Base-by-base conservation (phyloP, 768 basidiomycete species). In the Trametes coccinea region DNA sequence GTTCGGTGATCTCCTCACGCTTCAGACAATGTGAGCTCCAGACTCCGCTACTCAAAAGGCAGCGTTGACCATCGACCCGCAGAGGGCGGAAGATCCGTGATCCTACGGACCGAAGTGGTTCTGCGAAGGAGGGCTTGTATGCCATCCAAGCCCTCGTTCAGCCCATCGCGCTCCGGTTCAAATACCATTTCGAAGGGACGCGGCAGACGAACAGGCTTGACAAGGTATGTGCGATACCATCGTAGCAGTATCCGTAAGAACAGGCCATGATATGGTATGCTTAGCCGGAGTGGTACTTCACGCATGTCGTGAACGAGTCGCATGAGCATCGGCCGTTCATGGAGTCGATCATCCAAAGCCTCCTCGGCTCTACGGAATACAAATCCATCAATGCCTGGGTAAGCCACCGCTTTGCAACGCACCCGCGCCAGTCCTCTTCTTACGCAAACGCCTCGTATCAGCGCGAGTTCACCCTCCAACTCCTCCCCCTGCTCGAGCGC, bases 241-340 rank as follows among this genome's bases (percentile, higher is more conserved):
- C n/a, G n/a, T n/a, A n/a, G n/a, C n/a, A n/a, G n/a, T n/a, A n/a
- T n/a, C n/a, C n/a, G n/a, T n/a, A n/a, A n/a, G n/a, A n/a, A n/a
- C n/a, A n/a, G n/a, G n/a, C n/a, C n/a, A n/a, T n/a, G n/a, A n/a
- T n/a, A n/a, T n/a, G n/a, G n/a, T n/a, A n/a, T n/a, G n/a, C n/a
- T n/a, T n/a, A 96, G 93, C 96, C 97, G 1, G 97, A 98, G 73
- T 98, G 95, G 93, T 98, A 93, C 69, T 92, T 98, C 71, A 89
- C 93, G 2, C 92, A 98, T 72, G 79, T 98, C 27, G 80, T 92
- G 50, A 95, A 98, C 70, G 84, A 90, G 60, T 82, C 85, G 11
- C 92, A 94, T 66, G 92, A 96, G 59, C 95, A 98, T 62, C 81
- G 84, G 29, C 73, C 80, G 2, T 95, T 98, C 73, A 86, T 97